Evolutionary conservation across 2,329 filamentous ascomycete genomes (phyloP).

Genomic region (Cytospora chrysosperma): DNA sequence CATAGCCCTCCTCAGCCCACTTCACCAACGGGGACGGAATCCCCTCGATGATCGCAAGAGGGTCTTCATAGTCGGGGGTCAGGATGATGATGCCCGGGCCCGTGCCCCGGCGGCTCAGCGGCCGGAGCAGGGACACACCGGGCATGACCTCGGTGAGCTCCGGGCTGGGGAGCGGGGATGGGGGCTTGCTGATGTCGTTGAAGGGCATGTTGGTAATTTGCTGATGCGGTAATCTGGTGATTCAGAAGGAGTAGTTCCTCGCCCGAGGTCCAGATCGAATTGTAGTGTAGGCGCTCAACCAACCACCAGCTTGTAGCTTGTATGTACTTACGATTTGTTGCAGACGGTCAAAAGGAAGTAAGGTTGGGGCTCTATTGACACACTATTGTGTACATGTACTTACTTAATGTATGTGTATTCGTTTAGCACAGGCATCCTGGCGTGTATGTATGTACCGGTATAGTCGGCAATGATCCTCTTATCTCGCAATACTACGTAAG

Average conservation of each 20-base stretch:
- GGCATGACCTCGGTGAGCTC: constrained; percentile 15
- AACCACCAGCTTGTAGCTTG: neutral
- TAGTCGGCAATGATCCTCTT: neutral
- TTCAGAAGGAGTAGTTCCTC: no score
- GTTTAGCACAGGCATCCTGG: no score
- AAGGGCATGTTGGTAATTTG: constrained; percentile 1
- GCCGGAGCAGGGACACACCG: constrained; percentile 22
- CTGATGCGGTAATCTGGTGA: neutral
- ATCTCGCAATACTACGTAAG: no score
- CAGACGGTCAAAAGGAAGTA: no score
- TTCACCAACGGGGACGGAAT: constrained; percentile 21
- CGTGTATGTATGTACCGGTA: neutral
- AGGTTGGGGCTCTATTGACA: no score
- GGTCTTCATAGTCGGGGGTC: constrained; percentile 21
- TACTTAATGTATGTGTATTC: no score
- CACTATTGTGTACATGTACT: no score
- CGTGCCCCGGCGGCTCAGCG: constrained; percentile 31
- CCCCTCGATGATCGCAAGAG: constrained; percentile 14
- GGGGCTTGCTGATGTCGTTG: constrained; percentile 24
- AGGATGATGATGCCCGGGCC: constrained; percentile 31
- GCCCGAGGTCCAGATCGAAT: neutral
- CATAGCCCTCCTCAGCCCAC: constrained; percentile 25
- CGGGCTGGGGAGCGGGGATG: constrained; percentile 18
- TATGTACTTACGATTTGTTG: neutral
- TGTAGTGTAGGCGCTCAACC: no score